Conservation (phyloP, 164 flowering plant genomes). For the Brasenia schreberi region DNA sequence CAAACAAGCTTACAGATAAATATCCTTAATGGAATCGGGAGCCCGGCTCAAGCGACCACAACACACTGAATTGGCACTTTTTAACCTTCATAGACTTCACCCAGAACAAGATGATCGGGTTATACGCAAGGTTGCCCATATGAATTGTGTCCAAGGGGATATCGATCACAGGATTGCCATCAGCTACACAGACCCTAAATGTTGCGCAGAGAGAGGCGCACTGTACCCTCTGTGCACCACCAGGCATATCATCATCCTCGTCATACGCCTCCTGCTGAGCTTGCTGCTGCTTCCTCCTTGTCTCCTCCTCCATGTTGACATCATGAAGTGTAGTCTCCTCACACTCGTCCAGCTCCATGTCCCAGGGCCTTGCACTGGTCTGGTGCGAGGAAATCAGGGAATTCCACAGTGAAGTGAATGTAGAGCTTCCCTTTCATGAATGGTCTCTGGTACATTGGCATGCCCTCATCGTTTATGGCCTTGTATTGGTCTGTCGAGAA, state of each 20-base stretch:
- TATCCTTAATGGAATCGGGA: too few species aligned
- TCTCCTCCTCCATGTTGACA: slow-evolving; percentile 83
- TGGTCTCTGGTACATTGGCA: slow-evolving; percentile 79
- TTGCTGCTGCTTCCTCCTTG: slow-evolving; percentile 48
- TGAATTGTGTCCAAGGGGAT: too few species aligned
- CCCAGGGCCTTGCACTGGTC: slow-evolving; percentile 64
- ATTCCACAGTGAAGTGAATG: slow-evolving; percentile 74
- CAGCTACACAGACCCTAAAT: too few species aligned
- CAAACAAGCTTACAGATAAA: too few species aligned
- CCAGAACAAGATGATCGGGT: too few species aligned
- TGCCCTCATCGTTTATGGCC: slow-evolving; percentile 88
- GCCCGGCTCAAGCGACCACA: too few species aligned
- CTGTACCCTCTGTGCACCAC: slow-evolving; percentile 62
- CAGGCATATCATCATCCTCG: slow-evolving; percentile 50
- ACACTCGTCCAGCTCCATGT: slow-evolving; percentile 85
- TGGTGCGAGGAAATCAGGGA: slow-evolving; percentile 52
- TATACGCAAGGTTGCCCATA: too few species aligned
- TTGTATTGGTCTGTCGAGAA: slow-evolving; percentile 46
- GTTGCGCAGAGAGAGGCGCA: too few species aligned
- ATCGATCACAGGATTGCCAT: too few species aligned
- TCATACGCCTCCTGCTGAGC: slow-evolving; percentile 64
- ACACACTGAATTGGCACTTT: too few species aligned
- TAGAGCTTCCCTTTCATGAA: slow-evolving; percentile 91
- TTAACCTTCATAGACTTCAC: too few species aligned
- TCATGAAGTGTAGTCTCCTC: slow-evolving; percentile 87